Percentiles rank a stretch among this genome's conserved stretches.
Evolutionary conservation across 495 filamentous ascomycete genomes (phyloP).

Genomic region (Staphylotrichum longicolle): DNA sequence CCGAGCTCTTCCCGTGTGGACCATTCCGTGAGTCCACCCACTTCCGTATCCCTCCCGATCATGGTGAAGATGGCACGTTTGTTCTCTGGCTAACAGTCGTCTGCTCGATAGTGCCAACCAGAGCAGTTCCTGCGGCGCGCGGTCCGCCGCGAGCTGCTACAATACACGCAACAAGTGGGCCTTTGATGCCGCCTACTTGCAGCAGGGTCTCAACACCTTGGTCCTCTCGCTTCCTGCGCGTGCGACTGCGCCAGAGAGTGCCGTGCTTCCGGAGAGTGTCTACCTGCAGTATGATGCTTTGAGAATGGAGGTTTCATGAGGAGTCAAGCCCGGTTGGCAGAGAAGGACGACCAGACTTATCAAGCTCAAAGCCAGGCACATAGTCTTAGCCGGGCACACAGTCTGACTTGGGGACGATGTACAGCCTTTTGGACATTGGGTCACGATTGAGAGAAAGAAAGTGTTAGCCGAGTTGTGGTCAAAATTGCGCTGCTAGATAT

Average conservation of each 20-base stretch:
- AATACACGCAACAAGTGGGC: constrained; percentile 9
- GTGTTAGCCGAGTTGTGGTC: no score
- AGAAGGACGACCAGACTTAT: no score
- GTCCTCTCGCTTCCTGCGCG: background rate
- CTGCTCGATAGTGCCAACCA: constrained; percentile 2
- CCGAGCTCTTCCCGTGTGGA: constrained; percentile 1
- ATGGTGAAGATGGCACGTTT: background rate
- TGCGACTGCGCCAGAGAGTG: background rate
- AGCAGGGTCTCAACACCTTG: constrained; percentile 2
- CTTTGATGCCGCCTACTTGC: background rate
- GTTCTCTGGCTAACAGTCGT: background rate
- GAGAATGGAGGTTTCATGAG: background rate
- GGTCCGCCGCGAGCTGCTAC: constrained; percentile 4
- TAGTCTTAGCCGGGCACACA: no score
- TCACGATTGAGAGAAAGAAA: no score
- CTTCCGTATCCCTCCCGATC: background rate
- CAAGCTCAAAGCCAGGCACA: no score
- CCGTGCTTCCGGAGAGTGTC: constrained; percentile 5
- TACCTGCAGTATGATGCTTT: constrained; percentile 10
- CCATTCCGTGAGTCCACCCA: background rate
- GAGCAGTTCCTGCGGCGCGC: constrained; percentile 6
- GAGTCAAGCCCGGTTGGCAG: no score
- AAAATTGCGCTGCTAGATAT: no score
- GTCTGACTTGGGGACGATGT: no score
- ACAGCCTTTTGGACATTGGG: no score